Conservation (phyloP, 345 rosid genomes). For the Triadica sebifera region DNA sequence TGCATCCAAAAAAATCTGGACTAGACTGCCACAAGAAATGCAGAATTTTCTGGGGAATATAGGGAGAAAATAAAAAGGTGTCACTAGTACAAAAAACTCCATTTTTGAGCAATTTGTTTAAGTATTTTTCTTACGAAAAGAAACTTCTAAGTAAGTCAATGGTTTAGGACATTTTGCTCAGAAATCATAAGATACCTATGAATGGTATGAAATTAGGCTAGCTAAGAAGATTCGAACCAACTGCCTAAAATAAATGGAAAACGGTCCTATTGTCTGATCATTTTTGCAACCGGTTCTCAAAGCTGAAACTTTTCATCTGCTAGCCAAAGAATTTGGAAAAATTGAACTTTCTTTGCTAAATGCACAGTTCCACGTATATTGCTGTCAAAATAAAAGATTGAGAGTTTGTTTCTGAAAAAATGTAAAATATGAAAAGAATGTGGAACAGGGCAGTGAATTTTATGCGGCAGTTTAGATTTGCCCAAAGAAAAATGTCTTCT, state of each 20-base stretch:
- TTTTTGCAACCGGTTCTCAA: neutral
- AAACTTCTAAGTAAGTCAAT: neutral
- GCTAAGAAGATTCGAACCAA: neutral
- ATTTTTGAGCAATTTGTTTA: neutral
- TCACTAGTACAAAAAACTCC: neutral
- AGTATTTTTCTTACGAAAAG: neutral
- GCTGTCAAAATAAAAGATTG: no score
- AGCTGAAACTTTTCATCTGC: no score
- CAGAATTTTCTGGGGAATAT: neutral
- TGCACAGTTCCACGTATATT: no score
- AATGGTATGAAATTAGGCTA: neutral
- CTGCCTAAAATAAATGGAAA: neutral
- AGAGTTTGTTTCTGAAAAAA: no score
- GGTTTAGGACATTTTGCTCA: neutral
- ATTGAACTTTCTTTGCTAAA: no score
- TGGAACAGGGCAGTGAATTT: no score
- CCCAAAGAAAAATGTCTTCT: neutral
- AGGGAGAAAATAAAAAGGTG: neutral
- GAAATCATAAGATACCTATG: neutral
- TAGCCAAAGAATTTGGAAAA: no score
- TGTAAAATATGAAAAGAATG: no score
- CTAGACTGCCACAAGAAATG: neutral
- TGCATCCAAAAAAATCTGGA: neutral
- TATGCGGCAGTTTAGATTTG: neutral
- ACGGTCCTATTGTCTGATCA: neutral